phyloP scores from a whole-genome alignment of 1,284 basidiomycete species.

The Limonomyces culmigenus region DNA sequence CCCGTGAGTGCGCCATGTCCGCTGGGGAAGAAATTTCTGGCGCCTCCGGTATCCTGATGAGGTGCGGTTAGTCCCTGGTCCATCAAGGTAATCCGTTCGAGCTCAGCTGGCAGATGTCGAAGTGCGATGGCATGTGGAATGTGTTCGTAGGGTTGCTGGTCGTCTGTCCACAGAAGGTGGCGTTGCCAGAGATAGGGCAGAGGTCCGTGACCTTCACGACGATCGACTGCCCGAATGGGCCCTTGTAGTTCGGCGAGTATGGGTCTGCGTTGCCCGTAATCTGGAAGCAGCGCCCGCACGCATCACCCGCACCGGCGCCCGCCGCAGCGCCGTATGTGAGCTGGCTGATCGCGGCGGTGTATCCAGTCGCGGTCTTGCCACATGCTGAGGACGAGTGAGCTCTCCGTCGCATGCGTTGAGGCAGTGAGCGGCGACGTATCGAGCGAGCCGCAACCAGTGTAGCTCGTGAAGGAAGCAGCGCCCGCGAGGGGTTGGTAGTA shows the following conservation, averaged over 20 bases:
- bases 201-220: slow-evolving; percentile 40
- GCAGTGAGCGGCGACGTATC: slow-evolving; percentile 14
- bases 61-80: slow-evolving; percentile 12
- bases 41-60: slow-evolving; percentile 37
- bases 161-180: slow-evolving; percentile 38
- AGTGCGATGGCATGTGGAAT: slow-evolving; percentile 30
- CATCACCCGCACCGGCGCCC: slow-evolving; percentile 35
- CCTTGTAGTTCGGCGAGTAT: slow-evolving; percentile 29
- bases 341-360: slow-evolving; percentile 38
- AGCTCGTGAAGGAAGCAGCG: slow-evolving; percentile 42
- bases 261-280: slow-evolving; percentile 33
- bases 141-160: slow-evolving; percentile 23
- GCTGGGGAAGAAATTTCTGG: slow-evolving; percentile 35
- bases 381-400: slow-evolving; percentile 21
- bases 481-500: no score
- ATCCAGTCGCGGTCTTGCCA: slow-evolving; percentile 29
- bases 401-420: neutral
- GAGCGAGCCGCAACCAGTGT: slow-evolving; percentile 28
- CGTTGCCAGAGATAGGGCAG: slow-evolving; percentile 29
- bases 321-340: slow-evolving; percentile 33
- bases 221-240: slow-evolving; percentile 21
- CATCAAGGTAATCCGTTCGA: neutral
- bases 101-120: slow-evolving; percentile 41
- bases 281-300: slow-evolving; percentile 40
- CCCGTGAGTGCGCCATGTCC: slow-evolving; percentile 35